Evolutionary conservation across 1,139 yeast genomes (phyloP), one percentile per base, ranked within the genome.

Genomic region (Yamadazyma dendronema): DNA sequence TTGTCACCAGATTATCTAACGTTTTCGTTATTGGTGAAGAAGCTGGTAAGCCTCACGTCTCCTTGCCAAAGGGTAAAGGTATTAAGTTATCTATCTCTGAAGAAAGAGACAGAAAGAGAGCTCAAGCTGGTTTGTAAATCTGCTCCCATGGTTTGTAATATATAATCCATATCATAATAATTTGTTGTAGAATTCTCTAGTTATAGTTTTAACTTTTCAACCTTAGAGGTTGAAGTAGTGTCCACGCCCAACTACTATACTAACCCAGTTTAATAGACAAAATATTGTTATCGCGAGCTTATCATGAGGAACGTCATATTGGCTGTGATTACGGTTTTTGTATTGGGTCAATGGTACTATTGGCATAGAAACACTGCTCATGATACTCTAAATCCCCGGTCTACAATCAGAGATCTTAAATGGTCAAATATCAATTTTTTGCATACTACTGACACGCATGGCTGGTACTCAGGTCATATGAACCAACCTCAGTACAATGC

Each of bases 31-130:
- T 92, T 67, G 97, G 97, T 78, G 50, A 56, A 33, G 97, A 90
- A 78, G 94, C 94, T 65, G 86, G 90, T 74, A 90, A 89, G 79
- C 96, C 97, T 66, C 81, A 82, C 81, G 83, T 92, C 69, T 88
- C 97, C 51, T 81, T 92, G 74, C 98, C 98, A 81, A 92, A 89
- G 90, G 97, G 97, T 80, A 92, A 92, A 84, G 98, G 98, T 86
- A 86, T 92, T 74, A 92, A 90, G 81, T 84, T 92, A 69, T 74
- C 95, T 63, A 89, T 90, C 71, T 79, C 97, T 66, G 98, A 92
- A 79, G 98, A 92, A 84, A 90, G 98, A 81, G 98, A 92, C 90
- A 85, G 95, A 84, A 84, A 87, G 80, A 83, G 94, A 82, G 84
- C 88, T 64, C 84, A 81, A 72, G 69, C 51, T 39, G 74, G 73